Percentiles rank a stretch among this genome's conserved stretches.
These are phyloP conservation scores for Nicotiana benthamiana DNA, from an alignment of 257 asterid genomes.

Conservation along the genomic window DNA sequence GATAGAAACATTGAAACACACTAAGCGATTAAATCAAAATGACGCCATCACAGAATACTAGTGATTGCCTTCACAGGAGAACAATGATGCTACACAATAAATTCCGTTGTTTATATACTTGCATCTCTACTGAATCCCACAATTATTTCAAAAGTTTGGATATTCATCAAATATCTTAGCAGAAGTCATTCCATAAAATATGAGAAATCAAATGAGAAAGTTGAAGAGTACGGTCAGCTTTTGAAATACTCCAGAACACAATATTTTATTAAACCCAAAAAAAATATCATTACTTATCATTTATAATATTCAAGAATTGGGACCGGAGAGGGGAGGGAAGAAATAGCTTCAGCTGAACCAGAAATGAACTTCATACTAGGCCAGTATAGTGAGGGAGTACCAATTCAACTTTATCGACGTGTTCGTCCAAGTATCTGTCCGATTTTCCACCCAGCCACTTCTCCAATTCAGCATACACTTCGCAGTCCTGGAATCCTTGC, in stretches of 20 bases:
- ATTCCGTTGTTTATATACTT: not conserved
- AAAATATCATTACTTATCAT: too few species aligned
- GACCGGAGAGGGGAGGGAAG: not conserved
- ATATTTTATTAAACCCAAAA: not conserved
- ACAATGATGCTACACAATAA: not conserved
- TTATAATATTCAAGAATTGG: not conserved
- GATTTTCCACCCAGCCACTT: conserved; percentile 56
- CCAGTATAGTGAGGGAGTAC: conserved; percentile 26
- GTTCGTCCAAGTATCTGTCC: conserved; percentile 52
- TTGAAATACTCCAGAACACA: not conserved
- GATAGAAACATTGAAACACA: not conserved
- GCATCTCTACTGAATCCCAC: not conserved
- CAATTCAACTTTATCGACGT: conserved; percentile 57
- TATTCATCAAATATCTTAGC: not conserved
- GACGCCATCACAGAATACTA: not conserved
- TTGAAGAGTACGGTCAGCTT: not conserved
- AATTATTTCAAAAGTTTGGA: not conserved
- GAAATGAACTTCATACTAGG: not conserved
- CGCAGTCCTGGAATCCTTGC: conserved; percentile 85
- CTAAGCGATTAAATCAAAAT: not conserved
- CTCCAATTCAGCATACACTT: conserved; percentile 73
- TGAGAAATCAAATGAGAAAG: not conserved
- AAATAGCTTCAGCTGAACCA: not conserved
- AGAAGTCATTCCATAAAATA: not conserved
- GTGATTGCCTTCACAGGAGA: not conserved